These are phyloP conservation scores for Lycium barbarum DNA, from an alignment of 257 asterid genomes.

Conservation along the genomic window DNA sequence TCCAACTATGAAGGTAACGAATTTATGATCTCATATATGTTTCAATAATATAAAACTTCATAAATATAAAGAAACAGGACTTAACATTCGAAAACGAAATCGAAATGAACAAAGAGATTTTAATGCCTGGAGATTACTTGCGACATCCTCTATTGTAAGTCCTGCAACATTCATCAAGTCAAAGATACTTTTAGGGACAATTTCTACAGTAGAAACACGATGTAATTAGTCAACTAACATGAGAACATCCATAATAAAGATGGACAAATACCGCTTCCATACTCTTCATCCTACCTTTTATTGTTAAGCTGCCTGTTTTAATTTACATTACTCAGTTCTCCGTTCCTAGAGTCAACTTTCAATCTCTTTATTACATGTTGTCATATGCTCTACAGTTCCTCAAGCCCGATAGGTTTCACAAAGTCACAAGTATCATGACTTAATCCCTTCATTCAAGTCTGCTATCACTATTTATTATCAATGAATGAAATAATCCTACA, in stretches of 20 bases:
- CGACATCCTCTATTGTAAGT: constrained; percentile 86
- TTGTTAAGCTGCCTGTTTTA: constrained; percentile 61
- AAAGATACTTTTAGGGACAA: constrained; percentile 88
- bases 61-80: background rate
- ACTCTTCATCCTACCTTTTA: constrained; percentile 82
- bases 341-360: constrained; percentile 45
- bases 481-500: background rate
- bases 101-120: constrained; percentile 30
- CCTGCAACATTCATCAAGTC: constrained; percentile 89
- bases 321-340: constrained; percentile 38
- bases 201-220: constrained; percentile 56
- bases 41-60: too few species aligned
- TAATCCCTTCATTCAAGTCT: constrained; percentile 81
- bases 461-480: constrained; percentile 59
- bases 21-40: too few species aligned
- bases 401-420: constrained; percentile 82
- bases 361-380: constrained; percentile 81
- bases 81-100: constrained; percentile 10
- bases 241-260: constrained; percentile 26
- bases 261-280: constrained; percentile 39
- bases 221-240: constrained; percentile 2
- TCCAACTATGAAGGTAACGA: too few species aligned
- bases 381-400: constrained; percentile 85
- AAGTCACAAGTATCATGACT: constrained; percentile 94
- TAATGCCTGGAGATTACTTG: constrained; percentile 93